Conservation (phyloP, 129 eudicot species). For the Centrapalus pauciflorus region DNA sequence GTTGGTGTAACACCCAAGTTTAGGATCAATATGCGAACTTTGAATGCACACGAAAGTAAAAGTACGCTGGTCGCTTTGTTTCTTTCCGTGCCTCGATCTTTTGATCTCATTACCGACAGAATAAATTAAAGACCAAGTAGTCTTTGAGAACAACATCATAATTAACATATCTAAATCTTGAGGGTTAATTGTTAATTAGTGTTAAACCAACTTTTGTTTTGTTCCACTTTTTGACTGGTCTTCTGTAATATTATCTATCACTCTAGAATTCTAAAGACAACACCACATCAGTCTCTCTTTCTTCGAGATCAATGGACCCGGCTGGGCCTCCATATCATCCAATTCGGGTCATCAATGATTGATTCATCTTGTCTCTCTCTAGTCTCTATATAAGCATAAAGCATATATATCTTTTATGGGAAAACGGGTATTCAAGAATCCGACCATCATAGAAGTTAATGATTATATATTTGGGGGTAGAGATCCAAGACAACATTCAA, state of each 20-base stretch:
- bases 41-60: constrained; percentile 16
- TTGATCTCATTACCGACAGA: constrained; percentile 18
- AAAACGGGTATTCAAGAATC: constrained; percentile 21
- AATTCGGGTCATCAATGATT: constrained; percentile 7
- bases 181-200: constrained; percentile 3
- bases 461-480: constrained; percentile 17
- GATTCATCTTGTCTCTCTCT: constrained; percentile 22
- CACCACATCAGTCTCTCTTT: constrained; percentile 18
- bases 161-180: constrained; percentile 5
- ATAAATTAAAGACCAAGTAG: constrained; percentile 17
- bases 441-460: constrained; percentile 5
- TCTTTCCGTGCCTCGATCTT: constrained; percentile 16
- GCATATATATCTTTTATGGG: constrained; percentile 15
- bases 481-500: constrained; percentile 23
- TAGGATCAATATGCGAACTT: not conserved
- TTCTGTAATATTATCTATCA: not conserved
- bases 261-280: constrained; percentile 13
- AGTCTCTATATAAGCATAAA: no score
- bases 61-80: constrained; percentile 20
- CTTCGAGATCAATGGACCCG: constrained; percentile 20
- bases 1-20: constrained; percentile 14
- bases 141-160: constrained; percentile 5
- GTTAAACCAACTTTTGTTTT: constrained; percentile 21
- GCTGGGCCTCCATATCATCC: constrained; percentile 14
- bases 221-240: constrained; percentile 24